Base-by-base conservation (phyloP, 2,329 filamentous ascomycete genomes). In the Geosmithia morbida region DNA sequence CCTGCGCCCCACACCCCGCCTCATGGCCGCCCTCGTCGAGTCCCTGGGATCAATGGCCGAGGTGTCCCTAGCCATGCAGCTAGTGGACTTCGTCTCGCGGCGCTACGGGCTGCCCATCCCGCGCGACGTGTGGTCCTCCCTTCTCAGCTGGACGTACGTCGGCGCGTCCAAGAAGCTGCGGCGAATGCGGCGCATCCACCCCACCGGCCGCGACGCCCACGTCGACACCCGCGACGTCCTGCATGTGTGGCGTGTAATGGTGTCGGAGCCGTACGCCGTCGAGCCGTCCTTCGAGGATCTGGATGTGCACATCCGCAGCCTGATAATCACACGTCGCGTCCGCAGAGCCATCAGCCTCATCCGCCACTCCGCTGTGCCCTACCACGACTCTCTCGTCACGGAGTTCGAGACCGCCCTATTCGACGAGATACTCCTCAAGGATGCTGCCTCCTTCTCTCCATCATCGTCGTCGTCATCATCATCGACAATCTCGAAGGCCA, bases 21-120 rank as follows among this genome's bases (percentile, higher is more conserved):
- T 89, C 1, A 68, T 90, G 19, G 68, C 75, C 48, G 74, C 81
- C 8, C 64, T 89, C n/a, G 81, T 82, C 6, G 79, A 87, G 56
- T 67, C 71, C 1, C 85, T 82, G 51, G 75, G 82, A n/a, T 72
- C 70, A 51, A 85, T 82, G 60, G 79, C 75, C 44, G 70, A 81
- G 48, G 68, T 87, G 3, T 58, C 68, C 1, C 66, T 70, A 2
- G 83, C 77, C 13, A 56, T 82, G 22, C 69, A 74, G 41, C 56
- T 83, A 1, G 63, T 88, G 13, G 72, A 83, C 50, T 75, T 75
- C 53, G 59, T 89, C 44, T 81, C 84, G 0, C 63, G 63, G 1
- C 66, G 66, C 7, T 85, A 83, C 60, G 52, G 65, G 1, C 63
- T 90, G 20, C 51, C 65, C 1, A 77, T 90, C 39, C 63, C 77